Evolutionary conservation across 2,329 filamentous ascomycete species (phyloP), one percentile per base, ranked within the genome.

Genomic region (Aspergillus aculeatinus): DNA sequence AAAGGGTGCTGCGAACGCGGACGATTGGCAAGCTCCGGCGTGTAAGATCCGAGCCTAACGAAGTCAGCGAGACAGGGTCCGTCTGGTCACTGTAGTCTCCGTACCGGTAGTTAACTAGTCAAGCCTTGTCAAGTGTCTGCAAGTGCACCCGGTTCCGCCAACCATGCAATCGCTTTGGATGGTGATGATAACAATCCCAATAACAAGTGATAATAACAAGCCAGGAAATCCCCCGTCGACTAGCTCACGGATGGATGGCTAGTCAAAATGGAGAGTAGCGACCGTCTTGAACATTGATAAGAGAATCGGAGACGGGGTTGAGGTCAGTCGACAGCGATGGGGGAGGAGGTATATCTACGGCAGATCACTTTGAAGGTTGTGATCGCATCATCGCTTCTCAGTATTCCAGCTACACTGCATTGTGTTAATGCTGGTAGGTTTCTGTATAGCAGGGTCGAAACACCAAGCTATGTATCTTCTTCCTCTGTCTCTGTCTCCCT

Each of bases 71-170:
- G 39, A 42, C 39, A 42, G 16, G 39, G 16, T 42, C 39, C 19
- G 4, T 35, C 10, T 14, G 3, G 10, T 12, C 16, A 10, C 10
- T 14, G 10, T 35, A 35, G 27, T 27, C 27, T 27, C 27, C 27
- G 7, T 9, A 27, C 27, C 33, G 33, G 14, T 23, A 23, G 23
- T 23, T 5, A 19, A 27, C 54, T 14, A 27, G 39, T 59, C 55
- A 51, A 57, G 48, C 55, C 33, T 42, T 50, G 47, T 48, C 25
- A 31, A 23, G 42, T 53, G 25, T 47, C 53, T 48, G 53, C 53
- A 31, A 55, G n/a, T 21, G 19, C 42, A 21, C 21, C 27, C 16
- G 39, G 19, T n/a, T 53, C 51, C 19, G 35, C 21, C 21, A 31
- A 42, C 25, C 25, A 31, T 31, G 25, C 19, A 31, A 14, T 23